phyloP scores from a whole-genome alignment of 2,329 filamentous ascomycete species.

The Apiospora aurea region DNA sequence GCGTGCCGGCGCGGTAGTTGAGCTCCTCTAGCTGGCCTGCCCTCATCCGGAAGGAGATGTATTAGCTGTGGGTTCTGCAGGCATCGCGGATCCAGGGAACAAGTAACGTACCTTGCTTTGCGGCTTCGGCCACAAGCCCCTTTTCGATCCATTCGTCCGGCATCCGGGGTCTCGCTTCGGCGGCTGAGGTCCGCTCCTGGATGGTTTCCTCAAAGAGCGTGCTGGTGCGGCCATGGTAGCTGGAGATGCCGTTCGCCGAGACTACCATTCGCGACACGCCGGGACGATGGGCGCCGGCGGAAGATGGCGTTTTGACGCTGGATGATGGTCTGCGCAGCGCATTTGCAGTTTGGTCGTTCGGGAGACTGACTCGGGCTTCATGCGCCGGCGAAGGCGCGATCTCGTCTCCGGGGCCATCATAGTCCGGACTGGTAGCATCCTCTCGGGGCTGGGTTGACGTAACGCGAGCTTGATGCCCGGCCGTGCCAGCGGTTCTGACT shows the following conservation, averaged over 20 bases:
- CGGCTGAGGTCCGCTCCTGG: slow-evolving; percentile 30
- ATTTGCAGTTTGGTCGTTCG: not conserved
- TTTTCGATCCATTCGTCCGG: slow-evolving; percentile 51
- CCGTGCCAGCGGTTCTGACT: slow-evolving; percentile 33
- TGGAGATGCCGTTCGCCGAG: slow-evolving; percentile 49
- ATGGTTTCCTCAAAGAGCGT: slow-evolving; percentile 52
- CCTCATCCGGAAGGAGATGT: no score
- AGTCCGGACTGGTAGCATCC: not conserved
- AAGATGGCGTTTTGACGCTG: slow-evolving; percentile 37
- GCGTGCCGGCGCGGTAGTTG: slow-evolving; percentile 47
- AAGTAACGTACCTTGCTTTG: not conserved
- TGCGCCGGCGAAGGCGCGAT: no score
- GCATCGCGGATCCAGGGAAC: no score
- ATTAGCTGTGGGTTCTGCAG: no score
- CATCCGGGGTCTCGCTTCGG: slow-evolving; percentile 36
- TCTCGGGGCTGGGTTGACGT: not conserved
- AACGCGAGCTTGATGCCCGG: not conserved
- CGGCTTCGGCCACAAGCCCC: slow-evolving; percentile 54
- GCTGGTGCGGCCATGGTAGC: slow-evolving; percentile 58
- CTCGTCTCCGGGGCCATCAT: not conserved
- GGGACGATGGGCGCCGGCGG: slow-evolving; percentile 27
- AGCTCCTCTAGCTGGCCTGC: slow-evolving; percentile 46
- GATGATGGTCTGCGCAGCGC: not conserved
- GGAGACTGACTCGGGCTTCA: not conserved
- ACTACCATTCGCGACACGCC: slow-evolving; percentile 47